Conservation (phyloP, 116 monocot genomes). For the Zostera marina region DNA sequence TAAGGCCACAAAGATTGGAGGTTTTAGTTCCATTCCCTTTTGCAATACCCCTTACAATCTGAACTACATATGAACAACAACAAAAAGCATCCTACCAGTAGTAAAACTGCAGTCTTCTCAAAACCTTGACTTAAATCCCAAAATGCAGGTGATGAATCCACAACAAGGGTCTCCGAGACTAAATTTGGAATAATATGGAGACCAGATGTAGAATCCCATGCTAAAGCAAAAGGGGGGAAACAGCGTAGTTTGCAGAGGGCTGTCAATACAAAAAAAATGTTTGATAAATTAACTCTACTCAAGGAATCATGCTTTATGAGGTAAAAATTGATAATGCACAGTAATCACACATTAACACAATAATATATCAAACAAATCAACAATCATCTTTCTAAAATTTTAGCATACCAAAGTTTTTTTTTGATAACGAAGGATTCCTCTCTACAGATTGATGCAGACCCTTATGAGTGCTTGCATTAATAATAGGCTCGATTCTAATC, state of each 20-base stretch:
- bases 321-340: not conserved
- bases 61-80: not conserved
- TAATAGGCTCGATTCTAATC: too few relatives aligned
- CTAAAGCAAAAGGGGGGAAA: conserved; percentile 83
- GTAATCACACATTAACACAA: too few relatives aligned
- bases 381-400: too few relatives aligned
- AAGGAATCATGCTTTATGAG: not conserved
- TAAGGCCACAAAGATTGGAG: too few relatives aligned
- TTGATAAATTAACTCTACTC: not conserved
- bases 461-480: too few relatives aligned
- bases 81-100: conserved; percentile 33
- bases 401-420: too few relatives aligned
- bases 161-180: conserved; percentile 50
- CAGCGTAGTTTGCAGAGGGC: conserved; percentile 83
- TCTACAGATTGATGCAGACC: too few relatives aligned
- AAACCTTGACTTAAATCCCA: conserved; percentile 42
- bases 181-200: conserved; percentile 66
- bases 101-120: conserved; percentile 46
- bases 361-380: too few relatives aligned
- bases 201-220: conserved; percentile 70
- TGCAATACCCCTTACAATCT: too few relatives aligned
- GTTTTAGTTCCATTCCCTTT: too few relatives aligned
- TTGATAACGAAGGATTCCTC: too few relatives aligned
- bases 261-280: conserved; percentile 7
- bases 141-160: conserved; percentile 79